Evolutionary conservation across 2,329 filamentous ascomycete genomes (phyloP).

Genomic region (Trichoderma citrinoviride): DNA sequence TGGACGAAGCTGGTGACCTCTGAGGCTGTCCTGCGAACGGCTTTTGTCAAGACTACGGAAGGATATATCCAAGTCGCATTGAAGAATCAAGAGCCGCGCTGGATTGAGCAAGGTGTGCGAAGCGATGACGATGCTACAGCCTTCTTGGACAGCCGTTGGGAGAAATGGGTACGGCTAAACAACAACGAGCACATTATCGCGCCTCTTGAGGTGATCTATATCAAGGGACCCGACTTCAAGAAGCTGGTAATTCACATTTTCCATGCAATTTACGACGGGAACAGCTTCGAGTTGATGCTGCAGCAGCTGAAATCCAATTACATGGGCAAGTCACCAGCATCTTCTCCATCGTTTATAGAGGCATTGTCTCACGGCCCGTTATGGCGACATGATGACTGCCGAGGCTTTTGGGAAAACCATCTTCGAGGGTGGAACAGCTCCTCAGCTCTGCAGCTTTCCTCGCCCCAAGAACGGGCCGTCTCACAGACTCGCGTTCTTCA

Average conservation of each 20-base stretch:
- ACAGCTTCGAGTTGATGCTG: constrained; percentile 69
- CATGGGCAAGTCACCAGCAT: constrained; percentile 23
- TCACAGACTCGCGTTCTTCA: constrained; percentile 31
- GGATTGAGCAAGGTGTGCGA: constrained; percentile 39
- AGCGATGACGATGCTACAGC: constrained; percentile 33
- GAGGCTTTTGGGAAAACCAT: constrained; percentile 65
- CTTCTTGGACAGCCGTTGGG: constrained; percentile 38
- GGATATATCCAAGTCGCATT: constrained; percentile 74
- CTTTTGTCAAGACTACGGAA: constrained; percentile 69
- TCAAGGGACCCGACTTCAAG: constrained; percentile 31
- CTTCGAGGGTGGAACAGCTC: constrained; percentile 39
- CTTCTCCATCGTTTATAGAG: constrained; percentile 60
- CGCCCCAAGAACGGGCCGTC: background rate
- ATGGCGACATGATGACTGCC: constrained; percentile 39
- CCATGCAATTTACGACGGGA: constrained; percentile 84
- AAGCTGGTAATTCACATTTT: constrained; percentile 68
- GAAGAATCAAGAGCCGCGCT: constrained; percentile 42
- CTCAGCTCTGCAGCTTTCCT: constrained; percentile 22
- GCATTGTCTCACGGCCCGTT: constrained; percentile 70
- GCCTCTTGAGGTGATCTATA: constrained; percentile 52
- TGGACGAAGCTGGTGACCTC: constrained; percentile 54
- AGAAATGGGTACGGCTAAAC: constrained; percentile 56
- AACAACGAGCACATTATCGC: constrained; percentile 49
- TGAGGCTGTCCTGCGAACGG: constrained; percentile 67
- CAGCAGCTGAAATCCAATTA: constrained; percentile 45